Evolutionary conservation across 139 green algal species (phyloP).

Genomic region (Eudorina sp.): DNA sequence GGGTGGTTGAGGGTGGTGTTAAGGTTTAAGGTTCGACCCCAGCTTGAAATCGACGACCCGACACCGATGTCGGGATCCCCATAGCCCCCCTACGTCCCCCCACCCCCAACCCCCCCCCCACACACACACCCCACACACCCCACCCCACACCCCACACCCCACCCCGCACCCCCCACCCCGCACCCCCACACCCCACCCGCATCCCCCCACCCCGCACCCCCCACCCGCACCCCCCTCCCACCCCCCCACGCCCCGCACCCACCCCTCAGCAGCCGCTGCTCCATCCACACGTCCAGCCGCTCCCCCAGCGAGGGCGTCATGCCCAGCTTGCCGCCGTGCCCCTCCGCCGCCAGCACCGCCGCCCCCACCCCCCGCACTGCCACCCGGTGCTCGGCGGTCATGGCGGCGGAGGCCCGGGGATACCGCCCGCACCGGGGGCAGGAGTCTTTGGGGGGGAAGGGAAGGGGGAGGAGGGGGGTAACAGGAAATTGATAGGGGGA

Average conservation of each 20-base stretch:
- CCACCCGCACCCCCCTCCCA: neutral
- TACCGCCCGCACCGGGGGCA: neutral
- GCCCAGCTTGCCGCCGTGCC: neutral
- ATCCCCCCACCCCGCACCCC: neutral
- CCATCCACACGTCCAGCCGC: conserved; percentile 31
- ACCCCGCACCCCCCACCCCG: neutral
- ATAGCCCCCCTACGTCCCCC: no score
- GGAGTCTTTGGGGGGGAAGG: neutral
- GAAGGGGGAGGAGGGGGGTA: neutral
- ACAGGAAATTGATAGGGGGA: no score
- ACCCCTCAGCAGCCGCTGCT: conserved; percentile 14
- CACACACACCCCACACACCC: neutral
- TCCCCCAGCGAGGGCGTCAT: neutral
- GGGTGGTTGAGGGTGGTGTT: no score
- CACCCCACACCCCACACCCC: no score
- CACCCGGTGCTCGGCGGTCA: conserved; percentile 8
- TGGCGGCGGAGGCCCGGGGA: neutral
- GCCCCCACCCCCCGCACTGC: neutral
- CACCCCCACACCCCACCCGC: neutral
- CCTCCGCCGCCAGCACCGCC: neutral
- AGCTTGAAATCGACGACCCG: no score
- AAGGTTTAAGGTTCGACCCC: no score
- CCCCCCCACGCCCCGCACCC: neutral
- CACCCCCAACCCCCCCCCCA: neutral
- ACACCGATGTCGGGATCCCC: no score